A percentile compares a stretch with the other conserved stretches of the same genome.
These are phyloP conservation scores for Rhizophagus sp. DNA, from an alignment of 192 early-diverging fungal species.

Conservation along the genomic window DNA sequence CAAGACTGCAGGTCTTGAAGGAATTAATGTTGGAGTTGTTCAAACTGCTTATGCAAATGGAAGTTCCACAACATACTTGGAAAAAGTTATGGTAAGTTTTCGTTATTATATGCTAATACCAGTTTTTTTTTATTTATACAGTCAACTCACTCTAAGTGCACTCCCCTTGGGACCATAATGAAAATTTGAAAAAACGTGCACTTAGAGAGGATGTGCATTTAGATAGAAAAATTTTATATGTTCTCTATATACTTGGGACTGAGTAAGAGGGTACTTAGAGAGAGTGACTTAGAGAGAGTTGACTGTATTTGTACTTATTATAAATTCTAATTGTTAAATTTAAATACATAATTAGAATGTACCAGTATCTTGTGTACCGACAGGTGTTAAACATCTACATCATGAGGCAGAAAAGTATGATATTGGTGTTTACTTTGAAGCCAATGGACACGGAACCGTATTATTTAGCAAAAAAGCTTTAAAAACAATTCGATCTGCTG, in stretches of 20 bases:
- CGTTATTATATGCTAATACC: neutral
- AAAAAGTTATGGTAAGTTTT: constrained; percentile 73
- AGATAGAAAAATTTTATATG: too few relatives aligned
- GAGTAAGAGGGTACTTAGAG: too few relatives aligned
- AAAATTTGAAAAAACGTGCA: too few relatives aligned
- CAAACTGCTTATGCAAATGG: constrained; percentile 99
- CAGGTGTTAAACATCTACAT: constrained; percentile 99
- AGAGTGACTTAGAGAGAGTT: too few relatives aligned
- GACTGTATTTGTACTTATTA: neutral
- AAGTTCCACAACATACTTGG: constrained; percentile 90
- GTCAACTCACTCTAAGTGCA: too few relatives aligned
- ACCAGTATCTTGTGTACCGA: constrained; percentile 93
- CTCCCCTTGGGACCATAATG: too few relatives aligned
- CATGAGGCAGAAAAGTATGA: constrained; percentile 97
- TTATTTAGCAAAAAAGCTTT: constrained; percentile 84
- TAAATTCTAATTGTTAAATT: neutral
- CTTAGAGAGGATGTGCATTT: too few relatives aligned
- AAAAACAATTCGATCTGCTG: constrained; percentile 69
- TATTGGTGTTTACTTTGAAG: constrained; percentile 99
- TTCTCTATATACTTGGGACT: too few relatives aligned
- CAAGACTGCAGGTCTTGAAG: constrained; percentile 71
- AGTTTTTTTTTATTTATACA: too few relatives aligned
- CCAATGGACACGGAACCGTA: constrained; percentile 99
- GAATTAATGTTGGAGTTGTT: constrained; percentile 90
- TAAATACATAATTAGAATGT: constrained; percentile 61